A percentile compares a stretch with the other conserved stretches of the same genome.
Conservation (phyloP, 768 basidiomycete species). For the Dacryopinax primogenitus region DNA sequence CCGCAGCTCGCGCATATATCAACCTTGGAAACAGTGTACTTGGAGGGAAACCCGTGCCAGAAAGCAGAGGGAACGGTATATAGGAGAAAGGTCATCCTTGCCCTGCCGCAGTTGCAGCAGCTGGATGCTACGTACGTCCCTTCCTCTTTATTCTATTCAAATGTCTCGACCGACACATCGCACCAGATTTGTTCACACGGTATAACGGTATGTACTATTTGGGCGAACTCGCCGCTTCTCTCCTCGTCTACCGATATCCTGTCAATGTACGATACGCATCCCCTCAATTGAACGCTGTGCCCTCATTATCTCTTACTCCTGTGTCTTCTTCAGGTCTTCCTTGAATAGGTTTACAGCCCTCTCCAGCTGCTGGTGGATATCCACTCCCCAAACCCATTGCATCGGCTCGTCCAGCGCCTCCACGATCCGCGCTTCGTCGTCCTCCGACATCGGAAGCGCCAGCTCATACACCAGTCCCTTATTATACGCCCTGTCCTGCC, state of each 20-base stretch:
- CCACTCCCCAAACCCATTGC: not conserved
- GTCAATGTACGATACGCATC: slow-evolving; percentile 8
- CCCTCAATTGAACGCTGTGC: not conserved
- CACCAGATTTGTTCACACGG: not conserved
- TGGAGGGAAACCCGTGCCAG: slow-evolving; percentile 93
- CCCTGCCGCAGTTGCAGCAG: slow-evolving; percentile 78
- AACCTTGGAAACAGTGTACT: slow-evolving; percentile 74
- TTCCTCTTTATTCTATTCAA: not conserved
- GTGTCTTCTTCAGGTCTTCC: not conserved
- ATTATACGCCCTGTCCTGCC: slow-evolving; percentile 19
- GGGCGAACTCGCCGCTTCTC: not conserved
- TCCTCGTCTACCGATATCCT: not conserved
- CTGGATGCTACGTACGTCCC: slow-evolving; percentile 85
- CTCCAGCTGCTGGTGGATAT: not conserved
- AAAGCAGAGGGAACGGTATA: slow-evolving; percentile 61
- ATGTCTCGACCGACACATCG: not conserved
- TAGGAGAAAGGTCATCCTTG: slow-evolving; percentile 76
- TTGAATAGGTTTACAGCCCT: not conserved
- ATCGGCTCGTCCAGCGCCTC: not conserved
- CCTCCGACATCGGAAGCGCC: not conserved
- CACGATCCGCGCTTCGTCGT: not conserved
- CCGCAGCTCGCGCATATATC: slow-evolving; percentile 46
- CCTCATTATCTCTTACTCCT: not conserved
- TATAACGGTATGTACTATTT: not conserved
- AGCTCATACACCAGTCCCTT: slow-evolving; percentile 22